Evolutionary conservation across 1,284 basidiomycete species (phyloP).

Genomic region (Cutaneotrichosporon dermatis): DNA sequence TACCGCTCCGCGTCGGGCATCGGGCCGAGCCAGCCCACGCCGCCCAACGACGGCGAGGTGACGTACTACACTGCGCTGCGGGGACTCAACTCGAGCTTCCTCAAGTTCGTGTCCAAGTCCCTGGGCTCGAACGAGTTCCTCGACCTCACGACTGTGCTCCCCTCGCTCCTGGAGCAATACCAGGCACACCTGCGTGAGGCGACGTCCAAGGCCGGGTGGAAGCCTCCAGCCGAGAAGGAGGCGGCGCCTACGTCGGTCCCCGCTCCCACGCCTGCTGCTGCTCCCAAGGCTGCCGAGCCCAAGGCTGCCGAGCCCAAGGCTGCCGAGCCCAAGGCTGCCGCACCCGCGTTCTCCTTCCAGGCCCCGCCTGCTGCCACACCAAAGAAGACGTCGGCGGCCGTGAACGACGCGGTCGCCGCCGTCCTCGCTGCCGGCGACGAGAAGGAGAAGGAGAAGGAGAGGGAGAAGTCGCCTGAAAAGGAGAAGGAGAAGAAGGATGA

Average conservation of each 20-base stretch:
- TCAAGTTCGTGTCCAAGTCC: conserved; percentile 60
- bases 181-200: conserved; percentile 58
- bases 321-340: too few species aligned
- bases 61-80: conserved; percentile 70
- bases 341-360: conserved; percentile 22
- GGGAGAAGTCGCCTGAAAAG: conserved; percentile 4
- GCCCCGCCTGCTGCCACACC: not conserved
- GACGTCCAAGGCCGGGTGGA: conserved; percentile 51
- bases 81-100: conserved; percentile 71
- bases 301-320: too few species aligned
- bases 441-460: conserved; percentile 14
- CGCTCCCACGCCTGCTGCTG: not conserved
- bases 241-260: not conserved
- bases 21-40: conserved; percentile 20
- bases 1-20: not conserved
- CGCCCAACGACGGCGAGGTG: conserved; percentile 44
- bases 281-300: conserved; percentile 22
- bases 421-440: conserved; percentile 25
- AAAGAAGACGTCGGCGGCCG: conserved; percentile 33
- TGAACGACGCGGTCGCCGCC: conserved; percentile 33
- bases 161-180: conserved; percentile 60
- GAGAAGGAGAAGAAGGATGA: not conserved
- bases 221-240: conserved; percentile 12
- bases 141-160: conserved; percentile 56
- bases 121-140: conserved; percentile 70